Percentiles rank a stretch among this genome's conserved stretches.
Evolutionary conservation across 441 rosid genomes (phyloP).

Genomic region (Syzygium syzygioides): DNA sequence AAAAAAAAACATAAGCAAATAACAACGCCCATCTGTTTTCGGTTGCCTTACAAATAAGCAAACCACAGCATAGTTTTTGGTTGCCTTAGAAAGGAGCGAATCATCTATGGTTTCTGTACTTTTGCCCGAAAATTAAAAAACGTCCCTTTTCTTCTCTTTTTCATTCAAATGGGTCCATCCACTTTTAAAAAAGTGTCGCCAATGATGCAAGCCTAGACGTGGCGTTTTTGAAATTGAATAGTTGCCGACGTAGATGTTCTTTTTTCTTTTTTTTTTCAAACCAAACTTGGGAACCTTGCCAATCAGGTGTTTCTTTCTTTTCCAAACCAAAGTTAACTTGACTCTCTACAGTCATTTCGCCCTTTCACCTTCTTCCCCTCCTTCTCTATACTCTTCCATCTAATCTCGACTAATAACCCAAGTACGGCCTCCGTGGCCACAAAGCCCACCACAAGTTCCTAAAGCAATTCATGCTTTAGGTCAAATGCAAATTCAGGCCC

Average conservation of each 20-base stretch:
- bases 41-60: not conserved
- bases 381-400: not conserved
- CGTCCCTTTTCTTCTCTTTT: not conserved
- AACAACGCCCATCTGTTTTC: not conserved
- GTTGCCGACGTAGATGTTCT: not conserved
- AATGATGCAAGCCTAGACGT: not conserved
- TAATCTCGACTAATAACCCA: not conserved
- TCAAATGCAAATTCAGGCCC: not conserved
- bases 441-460: not conserved
- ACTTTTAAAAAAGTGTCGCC: not conserved
- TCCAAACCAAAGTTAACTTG: not conserved
- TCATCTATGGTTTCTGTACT: not conserved
- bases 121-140: not conserved
- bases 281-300: not conserved
- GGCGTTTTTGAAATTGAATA: not conserved
- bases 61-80: not conserved
- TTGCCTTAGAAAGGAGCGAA: not conserved
- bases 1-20: no score
- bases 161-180: not conserved
- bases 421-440: not conserved
- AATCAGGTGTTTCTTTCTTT: not conserved
- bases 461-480: not conserved
- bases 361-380: not conserved
- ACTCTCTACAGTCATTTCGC: no score
- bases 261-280: not conserved